Conservation (phyloP, 2,329 filamentous ascomycete species). For the Alternaria sp. region DNA sequence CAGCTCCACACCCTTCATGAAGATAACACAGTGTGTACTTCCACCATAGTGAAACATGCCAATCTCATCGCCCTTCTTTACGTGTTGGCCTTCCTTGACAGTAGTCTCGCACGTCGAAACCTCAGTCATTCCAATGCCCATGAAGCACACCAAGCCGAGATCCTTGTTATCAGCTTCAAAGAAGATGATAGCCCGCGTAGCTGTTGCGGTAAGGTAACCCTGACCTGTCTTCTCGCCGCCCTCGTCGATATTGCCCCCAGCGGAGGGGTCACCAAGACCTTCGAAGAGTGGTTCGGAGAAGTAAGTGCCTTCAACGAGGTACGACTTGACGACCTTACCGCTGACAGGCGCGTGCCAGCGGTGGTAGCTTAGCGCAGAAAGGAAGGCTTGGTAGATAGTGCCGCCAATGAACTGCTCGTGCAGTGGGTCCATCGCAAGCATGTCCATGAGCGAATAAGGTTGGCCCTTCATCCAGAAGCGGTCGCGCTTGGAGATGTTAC, state of each 20-base stretch:
- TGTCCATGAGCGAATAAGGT: slow-evolving; percentile 69
- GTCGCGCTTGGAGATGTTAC: slow-evolving; percentile 44
- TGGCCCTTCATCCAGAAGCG: slow-evolving; percentile 73
- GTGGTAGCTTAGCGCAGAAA: slow-evolving; percentile 72
- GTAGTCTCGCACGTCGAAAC: slow-evolving; percentile 76
- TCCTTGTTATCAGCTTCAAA: slow-evolving; percentile 71
- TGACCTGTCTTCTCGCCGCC: slow-evolving; percentile 61
- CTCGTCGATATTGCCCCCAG: slow-evolving; percentile 46
- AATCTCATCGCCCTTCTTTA: slow-evolving; percentile 73
- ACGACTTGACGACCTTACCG: slow-evolving; percentile 65
- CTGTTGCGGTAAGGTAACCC: slow-evolving; percentile 71
- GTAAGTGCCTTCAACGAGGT: slow-evolving; percentile 69
- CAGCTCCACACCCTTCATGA: slow-evolving; percentile 62
- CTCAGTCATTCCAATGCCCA: slow-evolving; percentile 78
- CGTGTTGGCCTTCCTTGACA: slow-evolving; percentile 67
- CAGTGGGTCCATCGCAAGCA: slow-evolving; percentile 64
- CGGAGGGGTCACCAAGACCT: slow-evolving; percentile 48
- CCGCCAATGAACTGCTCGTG: slow-evolving; percentile 65
- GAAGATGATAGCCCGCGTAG: slow-evolving; percentile 72
- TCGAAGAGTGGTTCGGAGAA: slow-evolving; percentile 67
- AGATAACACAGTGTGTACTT: slow-evolving; percentile 71
- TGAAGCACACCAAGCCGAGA: slow-evolving; percentile 73
- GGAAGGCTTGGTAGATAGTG: slow-evolving; percentile 74
- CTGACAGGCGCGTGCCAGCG: slow-evolving; percentile 74
- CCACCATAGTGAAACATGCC: slow-evolving; percentile 87